A percentile compares a stretch with the other conserved stretches of the same genome.
Evolutionary conservation across 2,329 filamentous ascomycete species (phyloP).

Genomic region (Apiospora koreana): DNA sequence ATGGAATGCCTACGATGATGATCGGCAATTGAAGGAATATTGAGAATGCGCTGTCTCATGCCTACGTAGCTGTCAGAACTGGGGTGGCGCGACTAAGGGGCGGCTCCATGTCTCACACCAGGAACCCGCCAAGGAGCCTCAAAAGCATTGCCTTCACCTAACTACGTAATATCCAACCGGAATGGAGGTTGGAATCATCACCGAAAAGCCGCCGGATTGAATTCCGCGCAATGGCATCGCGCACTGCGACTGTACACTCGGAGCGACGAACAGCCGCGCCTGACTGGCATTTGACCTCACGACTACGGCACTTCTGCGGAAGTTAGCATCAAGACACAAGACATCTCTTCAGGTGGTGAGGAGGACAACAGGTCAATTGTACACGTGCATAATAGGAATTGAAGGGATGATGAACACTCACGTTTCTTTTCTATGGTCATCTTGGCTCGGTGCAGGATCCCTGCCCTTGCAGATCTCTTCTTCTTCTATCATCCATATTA

Average conservation of each 20-base stretch:
- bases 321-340: neutral
- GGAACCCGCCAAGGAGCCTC: neutral
- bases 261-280: neutral
- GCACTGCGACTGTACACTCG: neutral
- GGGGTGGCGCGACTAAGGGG: neutral
- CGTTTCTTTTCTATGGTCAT: neutral
- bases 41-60: slow-evolving; percentile 10
- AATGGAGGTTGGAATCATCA: neutral
- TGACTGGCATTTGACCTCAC: neutral
- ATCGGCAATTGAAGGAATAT: slow-evolving; percentile 9
- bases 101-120: neutral
- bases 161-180: slow-evolving; percentile 15
- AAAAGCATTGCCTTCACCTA: neutral
- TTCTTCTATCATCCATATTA: neutral
- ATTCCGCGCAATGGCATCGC: neutral
- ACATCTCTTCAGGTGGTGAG: neutral
- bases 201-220: neutral
- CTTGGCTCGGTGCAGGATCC: neutral
- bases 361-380: neutral
- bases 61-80: neutral
- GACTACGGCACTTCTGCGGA: neutral
- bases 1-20: slow-evolving; percentile 11
- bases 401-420: neutral
- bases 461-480: no score
- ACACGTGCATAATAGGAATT: neutral